Evolutionary conservation across 352 stramenopile genomes (phyloP).

Genomic region (Globisporangium lucens): DNA sequence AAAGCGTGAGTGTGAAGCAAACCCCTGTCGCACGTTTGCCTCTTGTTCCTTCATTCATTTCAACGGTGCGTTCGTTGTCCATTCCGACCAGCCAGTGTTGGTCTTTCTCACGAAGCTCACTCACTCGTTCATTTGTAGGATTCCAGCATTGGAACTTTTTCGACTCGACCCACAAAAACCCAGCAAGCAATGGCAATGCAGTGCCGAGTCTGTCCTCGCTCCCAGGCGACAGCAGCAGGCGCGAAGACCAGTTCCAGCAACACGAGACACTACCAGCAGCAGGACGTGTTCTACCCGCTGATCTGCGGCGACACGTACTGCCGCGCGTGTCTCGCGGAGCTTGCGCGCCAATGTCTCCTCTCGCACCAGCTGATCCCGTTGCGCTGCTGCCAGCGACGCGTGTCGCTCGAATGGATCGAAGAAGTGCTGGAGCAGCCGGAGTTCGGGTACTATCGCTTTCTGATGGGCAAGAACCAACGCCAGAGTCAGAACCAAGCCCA

Average conservation of each 20-base stretch:
- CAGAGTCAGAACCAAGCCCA: background rate
- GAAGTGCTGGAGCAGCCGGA: slow-evolving; percentile 34
- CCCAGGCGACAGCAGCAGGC: background rate
- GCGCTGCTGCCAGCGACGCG: slow-evolving; percentile 33
- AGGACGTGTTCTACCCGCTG: slow-evolving; percentile 29
- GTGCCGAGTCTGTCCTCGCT: slow-evolving; percentile 1
- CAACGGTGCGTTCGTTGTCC: slow-evolving; percentile 2
- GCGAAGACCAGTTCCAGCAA: background rate
- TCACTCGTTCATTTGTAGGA: background rate
- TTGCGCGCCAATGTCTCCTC: slow-evolving; percentile 22
- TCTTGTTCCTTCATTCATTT: background rate
- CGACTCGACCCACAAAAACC: background rate
- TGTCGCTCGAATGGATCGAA: slow-evolving; percentile 28
- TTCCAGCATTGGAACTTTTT: background rate
- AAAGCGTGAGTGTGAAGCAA: background rate
- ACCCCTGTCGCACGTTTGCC: background rate
- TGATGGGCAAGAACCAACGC: slow-evolving; percentile 17
- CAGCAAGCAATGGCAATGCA: background rate
- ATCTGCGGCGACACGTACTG: slow-evolving; percentile 40
- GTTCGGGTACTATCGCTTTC: slow-evolving; percentile 38
- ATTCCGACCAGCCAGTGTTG: background rate
- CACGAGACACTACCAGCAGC: background rate
- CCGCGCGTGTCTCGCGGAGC: slow-evolving; percentile 22
- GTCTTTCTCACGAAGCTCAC: background rate
- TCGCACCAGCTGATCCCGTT: slow-evolving; percentile 23